phyloP scores from a whole-genome alignment of 805 yeast genomes.

The Grigorovia jiainica region DNA sequence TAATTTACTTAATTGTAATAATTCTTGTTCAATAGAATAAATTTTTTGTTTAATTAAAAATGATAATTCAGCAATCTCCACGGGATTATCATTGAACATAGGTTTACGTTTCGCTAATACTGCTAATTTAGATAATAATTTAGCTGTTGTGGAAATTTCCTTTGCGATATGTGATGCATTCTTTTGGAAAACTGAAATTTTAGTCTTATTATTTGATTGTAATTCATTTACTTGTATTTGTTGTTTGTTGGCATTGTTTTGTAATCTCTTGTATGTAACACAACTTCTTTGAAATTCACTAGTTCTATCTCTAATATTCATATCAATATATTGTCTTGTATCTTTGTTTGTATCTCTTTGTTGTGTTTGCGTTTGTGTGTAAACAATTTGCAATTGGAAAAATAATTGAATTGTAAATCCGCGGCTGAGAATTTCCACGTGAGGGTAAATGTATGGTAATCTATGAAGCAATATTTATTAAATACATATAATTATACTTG shows the following conservation, averaged over 20 bases:
- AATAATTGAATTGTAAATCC: too few relatives aligned
- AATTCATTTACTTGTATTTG: not conserved
- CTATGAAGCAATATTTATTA: too few relatives aligned
- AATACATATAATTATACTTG: too few relatives aligned
- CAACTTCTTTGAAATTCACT: conserved; percentile 91
- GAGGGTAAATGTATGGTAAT: too few relatives aligned
- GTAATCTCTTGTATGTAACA: conserved; percentile 55
- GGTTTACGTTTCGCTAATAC: conserved; percentile 80
- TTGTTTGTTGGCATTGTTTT: conserved; percentile 28
- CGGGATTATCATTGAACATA: conserved; percentile 85
- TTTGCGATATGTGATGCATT: conserved; percentile 78
- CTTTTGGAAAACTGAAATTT: conserved; percentile 47
- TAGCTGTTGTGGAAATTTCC: conserved; percentile 82
- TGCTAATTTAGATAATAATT: conserved; percentile 70
- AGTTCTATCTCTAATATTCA: conserved; percentile 66
- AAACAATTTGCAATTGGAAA: too few relatives aligned
- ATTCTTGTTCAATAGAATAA: conserved; percentile 64
- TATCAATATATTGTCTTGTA: conserved; percentile 3
- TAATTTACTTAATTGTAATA: conserved; percentile 67
- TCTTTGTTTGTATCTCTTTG: too few relatives aligned
- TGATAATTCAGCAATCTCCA: conserved; percentile 87
- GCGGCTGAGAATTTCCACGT: too few relatives aligned
- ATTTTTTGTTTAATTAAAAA: conserved; percentile 48
- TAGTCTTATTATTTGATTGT: not conserved
- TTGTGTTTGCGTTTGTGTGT: too few relatives aligned